Percentiles rank a stretch among this genome's conserved stretches.
These are phyloP conservation scores for Penicillium longicatenatum DNA, from an alignment of 495 filamentous ascomycete genomes.

Conservation along the genomic window DNA sequence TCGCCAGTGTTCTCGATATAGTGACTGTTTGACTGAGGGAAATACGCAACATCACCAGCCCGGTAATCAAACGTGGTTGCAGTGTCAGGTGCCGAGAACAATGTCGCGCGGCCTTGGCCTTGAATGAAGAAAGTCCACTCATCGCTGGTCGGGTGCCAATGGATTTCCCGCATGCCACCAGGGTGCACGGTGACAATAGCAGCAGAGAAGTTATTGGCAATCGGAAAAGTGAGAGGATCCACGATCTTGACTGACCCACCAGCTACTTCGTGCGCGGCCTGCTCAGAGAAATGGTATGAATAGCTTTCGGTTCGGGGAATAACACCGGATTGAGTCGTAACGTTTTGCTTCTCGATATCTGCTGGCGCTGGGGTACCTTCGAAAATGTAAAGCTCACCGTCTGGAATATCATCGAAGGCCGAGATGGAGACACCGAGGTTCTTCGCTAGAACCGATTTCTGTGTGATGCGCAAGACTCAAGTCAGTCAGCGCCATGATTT, in stretches of 20 bases:
- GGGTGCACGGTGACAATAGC: conserved; percentile 68
- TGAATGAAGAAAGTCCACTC: conserved; percentile 79
- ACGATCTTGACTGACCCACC: conserved; percentile 70
- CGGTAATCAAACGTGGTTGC: conserved; percentile 75
- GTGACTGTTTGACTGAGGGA: conserved; percentile 65
- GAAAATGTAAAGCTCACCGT: conserved; percentile 69
- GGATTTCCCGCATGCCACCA: conserved; percentile 75
- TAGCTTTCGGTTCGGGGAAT: conserved; percentile 55
- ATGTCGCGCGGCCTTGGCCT: conserved; percentile 65
- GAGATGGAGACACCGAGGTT: conserved; percentile 57
- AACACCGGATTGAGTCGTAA: conserved; percentile 59
- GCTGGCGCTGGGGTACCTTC: conserved; percentile 60
- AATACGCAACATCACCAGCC: conserved; percentile 72
- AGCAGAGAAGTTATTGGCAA: conserved; percentile 59
- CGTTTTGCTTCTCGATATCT: conserved; percentile 63
- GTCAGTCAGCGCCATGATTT: too few species aligned
- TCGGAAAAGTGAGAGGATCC: conserved; percentile 64
- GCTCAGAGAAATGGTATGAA: conserved; percentile 68
- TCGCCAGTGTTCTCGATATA: conserved; percentile 75
- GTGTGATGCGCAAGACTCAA: conserved; percentile 4
- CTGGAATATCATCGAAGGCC: conserved; percentile 59
- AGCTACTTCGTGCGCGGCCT: conserved; percentile 56
- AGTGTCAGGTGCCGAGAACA: conserved; percentile 58
- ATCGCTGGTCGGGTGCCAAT: conserved; percentile 76
- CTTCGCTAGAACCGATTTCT: conserved; percentile 63